A percentile compares a stretch with the other conserved stretches of the same genome.
Evolutionary conservation across 768 basidiomycete species (phyloP).

Genomic region (Pleurotus pulmonarius): DNA sequence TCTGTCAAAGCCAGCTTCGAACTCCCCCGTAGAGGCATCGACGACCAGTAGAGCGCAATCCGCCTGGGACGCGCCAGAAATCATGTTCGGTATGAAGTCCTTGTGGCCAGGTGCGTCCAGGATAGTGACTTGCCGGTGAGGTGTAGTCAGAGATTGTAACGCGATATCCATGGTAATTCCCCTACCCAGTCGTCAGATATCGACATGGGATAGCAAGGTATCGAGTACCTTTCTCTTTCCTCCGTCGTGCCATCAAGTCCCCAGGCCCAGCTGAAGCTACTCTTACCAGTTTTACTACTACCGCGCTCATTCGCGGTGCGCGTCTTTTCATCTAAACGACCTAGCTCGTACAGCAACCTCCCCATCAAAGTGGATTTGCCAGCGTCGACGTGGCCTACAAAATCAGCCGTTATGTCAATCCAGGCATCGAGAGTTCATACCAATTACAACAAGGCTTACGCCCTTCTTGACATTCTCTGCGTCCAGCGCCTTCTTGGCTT

Average conservation of each 20-base stretch:
- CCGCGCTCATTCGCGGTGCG: conserved; percentile 83
- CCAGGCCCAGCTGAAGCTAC: conserved; percentile 98
- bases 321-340: conserved; percentile 82
- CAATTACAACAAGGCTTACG: conserved; percentile 89
- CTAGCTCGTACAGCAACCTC: conserved; percentile 87
- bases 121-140: conserved; percentile 80
- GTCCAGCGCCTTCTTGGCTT: conserved; percentile 57
- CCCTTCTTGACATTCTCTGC: conserved; percentile 56
- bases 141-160: conserved; percentile 70
- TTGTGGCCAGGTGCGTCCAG: conserved; percentile 96
- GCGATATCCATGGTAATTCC: conserved; percentile 99
- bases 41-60: conserved; percentile 94
- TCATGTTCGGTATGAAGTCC: conserved; percentile 99
- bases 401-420: neutral
- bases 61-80: conserved; percentile 95
- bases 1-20: conserved; percentile 91
- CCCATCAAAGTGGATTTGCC: conserved; percentile 99
- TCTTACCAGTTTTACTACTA: conserved; percentile 86
- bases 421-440: conserved; percentile 33
- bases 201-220: neutral
- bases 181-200: conserved; percentile 35
- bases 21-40: conserved; percentile 86
- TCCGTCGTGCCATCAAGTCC: conserved; percentile 89
- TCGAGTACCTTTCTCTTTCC: conserved; percentile 76
- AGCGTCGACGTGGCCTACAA: conserved; percentile 92